phyloP scores from a whole-genome alignment of 768 basidiomycete genomes.

The Rhodotorula graminis region DNA sequence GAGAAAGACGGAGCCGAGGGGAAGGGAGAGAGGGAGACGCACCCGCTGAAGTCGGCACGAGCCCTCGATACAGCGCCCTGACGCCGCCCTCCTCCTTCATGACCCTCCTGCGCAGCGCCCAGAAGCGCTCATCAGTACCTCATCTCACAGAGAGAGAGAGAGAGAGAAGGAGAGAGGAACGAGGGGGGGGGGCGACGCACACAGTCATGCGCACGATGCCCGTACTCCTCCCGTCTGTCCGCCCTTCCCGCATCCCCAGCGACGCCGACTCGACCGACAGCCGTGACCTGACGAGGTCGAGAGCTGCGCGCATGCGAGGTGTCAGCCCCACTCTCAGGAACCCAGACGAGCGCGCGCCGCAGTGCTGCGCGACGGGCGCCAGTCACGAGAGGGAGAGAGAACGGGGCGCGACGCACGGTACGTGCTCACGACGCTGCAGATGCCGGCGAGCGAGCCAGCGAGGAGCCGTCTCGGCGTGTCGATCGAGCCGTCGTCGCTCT shows the following conservation, averaged over 20 bases:
- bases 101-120: conserved; percentile 49
- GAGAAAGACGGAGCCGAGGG: too few relatives aligned
- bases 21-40: neutral
- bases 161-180: neutral
- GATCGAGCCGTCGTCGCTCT: conserved; percentile 58
- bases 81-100: conserved; percentile 88
- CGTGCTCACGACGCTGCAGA: conserved; percentile 65
- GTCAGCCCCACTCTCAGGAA: accelerated
- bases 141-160: too few relatives aligned
- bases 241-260: conserved; percentile 18
- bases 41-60: conserved; percentile 65
- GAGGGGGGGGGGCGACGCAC: conserved; percentile 52
- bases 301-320: conserved; percentile 53
- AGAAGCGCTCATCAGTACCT: neutral
- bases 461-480: conserved; percentile 82
- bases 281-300: conserved; percentile 87
- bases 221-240: conserved; percentile 30
- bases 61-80: conserved; percentile 73
- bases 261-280: conserved; percentile 67
- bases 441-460: conserved; percentile 85
- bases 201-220: conserved; percentile 80
- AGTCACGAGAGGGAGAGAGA: neutral
- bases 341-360: too few relatives aligned
- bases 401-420: conserved; percentile 18
- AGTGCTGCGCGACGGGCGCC: too few relatives aligned